These are phyloP conservation scores for Stemphylium beticola DNA, from an alignment of 2,329 filamentous ascomycete genomes.

Conservation along the genomic window DNA sequence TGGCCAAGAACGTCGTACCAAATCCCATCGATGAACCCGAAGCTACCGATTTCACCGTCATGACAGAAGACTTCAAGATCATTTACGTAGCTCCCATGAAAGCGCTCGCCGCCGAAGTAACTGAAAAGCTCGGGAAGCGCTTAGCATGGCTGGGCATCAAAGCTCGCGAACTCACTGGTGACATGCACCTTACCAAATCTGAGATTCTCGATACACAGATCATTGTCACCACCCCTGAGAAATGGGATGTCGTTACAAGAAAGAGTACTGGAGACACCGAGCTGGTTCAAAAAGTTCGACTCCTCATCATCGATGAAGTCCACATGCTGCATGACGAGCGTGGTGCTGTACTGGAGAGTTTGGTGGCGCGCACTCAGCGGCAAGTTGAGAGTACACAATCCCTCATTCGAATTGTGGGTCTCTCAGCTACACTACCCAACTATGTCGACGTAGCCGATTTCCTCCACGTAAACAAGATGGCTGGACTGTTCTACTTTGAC, in stretches of 20 bases:
- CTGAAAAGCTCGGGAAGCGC: conserved; percentile 88
- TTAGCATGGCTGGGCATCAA: conserved; percentile 92
- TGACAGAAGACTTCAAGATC: conserved; percentile 91
- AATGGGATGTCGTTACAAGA: conserved; percentile 98
- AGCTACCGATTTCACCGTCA: conserved; percentile 80
- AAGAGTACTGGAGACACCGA: conserved; percentile 98
- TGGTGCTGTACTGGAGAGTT: conserved; percentile 91
- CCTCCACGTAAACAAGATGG: conserved; percentile 90
- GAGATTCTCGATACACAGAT: conserved; percentile 97
- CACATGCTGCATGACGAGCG: conserved; percentile 99
- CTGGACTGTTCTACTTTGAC: conserved; percentile 96
- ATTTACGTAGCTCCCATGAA: conserved; percentile 99
- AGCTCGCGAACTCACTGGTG: conserved; percentile 92
- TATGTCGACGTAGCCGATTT: conserved; percentile 98
- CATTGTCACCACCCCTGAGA: conserved; percentile 97
- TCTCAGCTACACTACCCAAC: conserved; percentile 95
- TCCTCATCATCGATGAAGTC: conserved; percentile 97
- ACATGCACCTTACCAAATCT: conserved; percentile 97
- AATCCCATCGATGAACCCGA: conserved; percentile 76
- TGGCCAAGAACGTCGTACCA: conserved; percentile 83
- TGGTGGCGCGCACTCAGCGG: conserved; percentile 91
- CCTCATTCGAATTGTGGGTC: conserved; percentile 91
- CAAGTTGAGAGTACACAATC: conserved; percentile 99
- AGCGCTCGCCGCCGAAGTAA: conserved; percentile 93
- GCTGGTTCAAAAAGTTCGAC: conserved; percentile 92